Conservation (phyloP, 768 basidiomycete species). For the Suillus sp. region DNA sequence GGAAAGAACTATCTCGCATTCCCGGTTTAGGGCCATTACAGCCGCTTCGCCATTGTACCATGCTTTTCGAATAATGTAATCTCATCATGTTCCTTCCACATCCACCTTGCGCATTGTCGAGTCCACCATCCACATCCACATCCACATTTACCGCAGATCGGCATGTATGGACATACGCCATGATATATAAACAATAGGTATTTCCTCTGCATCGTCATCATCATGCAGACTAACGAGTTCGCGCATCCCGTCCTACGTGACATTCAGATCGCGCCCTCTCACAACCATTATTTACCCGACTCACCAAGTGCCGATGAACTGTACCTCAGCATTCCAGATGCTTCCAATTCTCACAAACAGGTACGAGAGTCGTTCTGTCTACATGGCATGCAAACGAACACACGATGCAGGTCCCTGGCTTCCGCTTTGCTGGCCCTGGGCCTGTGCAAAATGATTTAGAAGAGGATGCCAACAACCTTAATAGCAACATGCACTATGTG, state of each 20-base stretch:
- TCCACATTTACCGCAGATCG: not conserved
- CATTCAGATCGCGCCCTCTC: not conserved
- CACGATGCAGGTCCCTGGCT: not conserved
- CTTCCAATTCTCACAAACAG: not conserved
- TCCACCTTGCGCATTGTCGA: too few relatives aligned
- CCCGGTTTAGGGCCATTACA: slow-evolving; percentile 82
- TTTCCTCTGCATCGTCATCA: not conserved
- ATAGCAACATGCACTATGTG: not conserved
- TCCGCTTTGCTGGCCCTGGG: not conserved
- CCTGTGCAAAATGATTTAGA: not conserved
- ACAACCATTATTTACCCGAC: not conserved
- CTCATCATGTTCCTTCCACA: not conserved
- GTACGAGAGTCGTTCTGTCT: not conserved
- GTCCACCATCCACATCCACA: too few relatives aligned
- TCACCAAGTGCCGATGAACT: not conserved
- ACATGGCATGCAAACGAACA: not conserved
- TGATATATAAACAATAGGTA: not conserved
- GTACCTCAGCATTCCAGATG: not conserved
- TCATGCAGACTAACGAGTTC: not conserved
- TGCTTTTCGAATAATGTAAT: not conserved
- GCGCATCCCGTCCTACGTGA: not conserved
- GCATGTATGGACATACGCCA: not conserved
- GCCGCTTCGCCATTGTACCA: slow-evolving; percentile 60
- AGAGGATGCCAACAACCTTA: not conserved
- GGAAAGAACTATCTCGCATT: slow-evolving; percentile 70